A percentile compares a stretch with the other conserved stretches of the same genome.
Conservation (phyloP, 2,329 filamentous ascomycete genomes). For the Exophiala bonariae region DNA sequence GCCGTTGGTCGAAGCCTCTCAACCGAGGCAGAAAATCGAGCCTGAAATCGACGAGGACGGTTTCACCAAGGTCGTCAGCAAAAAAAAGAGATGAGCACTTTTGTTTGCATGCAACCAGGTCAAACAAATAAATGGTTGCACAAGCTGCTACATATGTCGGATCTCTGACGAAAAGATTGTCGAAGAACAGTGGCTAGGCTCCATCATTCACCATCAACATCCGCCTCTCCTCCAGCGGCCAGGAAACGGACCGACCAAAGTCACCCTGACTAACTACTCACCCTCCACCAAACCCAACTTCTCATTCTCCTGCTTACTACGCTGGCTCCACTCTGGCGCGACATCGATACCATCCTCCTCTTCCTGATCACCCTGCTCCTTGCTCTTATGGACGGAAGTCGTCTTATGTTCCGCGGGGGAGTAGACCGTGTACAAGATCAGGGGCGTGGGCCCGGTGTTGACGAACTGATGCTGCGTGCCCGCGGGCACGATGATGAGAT, state of each 20-base stretch:
- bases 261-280: slow-evolving; percentile 4
- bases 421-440: slow-evolving; percentile 65
- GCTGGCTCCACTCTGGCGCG: slow-evolving; percentile 59
- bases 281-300: slow-evolving; percentile 54
- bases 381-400: slow-evolving; percentile 61
- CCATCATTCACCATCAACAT: no score
- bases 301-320: slow-evolving; percentile 60
- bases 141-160: no score
- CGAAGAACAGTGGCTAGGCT: no score
- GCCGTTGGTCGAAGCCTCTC: slow-evolving; percentile 50
- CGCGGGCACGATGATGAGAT: slow-evolving; percentile 63
- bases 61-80: slow-evolving; percentile 72
- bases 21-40: slow-evolving; percentile 62
- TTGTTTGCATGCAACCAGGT: no score
- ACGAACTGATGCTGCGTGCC: slow-evolving; percentile 67
- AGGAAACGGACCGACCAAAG: no score
- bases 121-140: no score
- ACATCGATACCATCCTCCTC: slow-evolving; percentile 63
- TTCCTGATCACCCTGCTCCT: slow-evolving; percentile 62
- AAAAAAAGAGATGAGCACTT: slow-evolving; percentile 56
- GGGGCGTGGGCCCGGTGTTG: slow-evolving; percentile 58
- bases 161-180: no score
- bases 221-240: no score
- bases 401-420: slow-evolving; percentile 62
- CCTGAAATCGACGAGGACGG: slow-evolving; percentile 80